Evolutionary conservation across 2,329 filamentous ascomycete genomes (phyloP).

Genomic region (Penicillium janthinellum): DNA sequence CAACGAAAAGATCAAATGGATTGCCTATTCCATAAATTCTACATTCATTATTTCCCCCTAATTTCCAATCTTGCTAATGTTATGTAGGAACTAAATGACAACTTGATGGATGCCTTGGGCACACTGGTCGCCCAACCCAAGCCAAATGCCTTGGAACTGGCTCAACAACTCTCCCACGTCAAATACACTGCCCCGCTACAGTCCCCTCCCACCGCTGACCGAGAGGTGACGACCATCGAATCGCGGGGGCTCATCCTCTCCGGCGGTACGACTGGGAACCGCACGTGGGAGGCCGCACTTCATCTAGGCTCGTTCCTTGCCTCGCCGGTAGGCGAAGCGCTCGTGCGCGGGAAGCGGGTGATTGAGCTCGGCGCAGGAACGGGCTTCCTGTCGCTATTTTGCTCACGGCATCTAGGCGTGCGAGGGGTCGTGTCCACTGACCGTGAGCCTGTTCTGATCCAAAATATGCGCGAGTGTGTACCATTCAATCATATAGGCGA

Average conservation of each 20-base stretch:
- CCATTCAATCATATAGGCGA: slow-evolving; percentile 32
- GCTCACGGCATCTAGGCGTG: slow-evolving; percentile 59
- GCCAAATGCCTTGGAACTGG: slow-evolving; percentile 65
- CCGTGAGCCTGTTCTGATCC: slow-evolving; percentile 53
- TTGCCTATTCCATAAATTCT: neutral
- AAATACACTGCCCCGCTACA: slow-evolving; percentile 60
- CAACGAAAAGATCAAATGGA: neutral
- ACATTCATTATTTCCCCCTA: neutral
- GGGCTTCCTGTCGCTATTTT: slow-evolving; percentile 66
- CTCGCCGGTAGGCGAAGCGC: slow-evolving; percentile 44
- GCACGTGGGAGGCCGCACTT: slow-evolving; percentile 70
- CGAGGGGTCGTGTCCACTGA: slow-evolving; percentile 62
- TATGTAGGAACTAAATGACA: slow-evolving; percentile 76
- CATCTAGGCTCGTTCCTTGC: slow-evolving; percentile 64
- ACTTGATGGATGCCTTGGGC: slow-evolving; percentile 71
- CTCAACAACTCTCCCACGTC: slow-evolving; percentile 72
- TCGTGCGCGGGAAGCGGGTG: slow-evolving; percentile 56
- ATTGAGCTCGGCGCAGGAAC: slow-evolving; percentile 69
- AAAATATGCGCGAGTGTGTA: slow-evolving; percentile 43
- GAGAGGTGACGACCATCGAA: slow-evolving; percentile 49
- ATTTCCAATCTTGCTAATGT: neutral
- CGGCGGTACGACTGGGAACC: slow-evolving; percentile 64
- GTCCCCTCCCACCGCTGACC: slow-evolving; percentile 5
- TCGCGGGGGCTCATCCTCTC: slow-evolving; percentile 59
- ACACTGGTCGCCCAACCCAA: slow-evolving; percentile 64